These are phyloP conservation scores for Cryptococcus maquisensis DNA, from an alignment of 1,284 basidiomycete species.

Conservation along the genomic window DNA sequence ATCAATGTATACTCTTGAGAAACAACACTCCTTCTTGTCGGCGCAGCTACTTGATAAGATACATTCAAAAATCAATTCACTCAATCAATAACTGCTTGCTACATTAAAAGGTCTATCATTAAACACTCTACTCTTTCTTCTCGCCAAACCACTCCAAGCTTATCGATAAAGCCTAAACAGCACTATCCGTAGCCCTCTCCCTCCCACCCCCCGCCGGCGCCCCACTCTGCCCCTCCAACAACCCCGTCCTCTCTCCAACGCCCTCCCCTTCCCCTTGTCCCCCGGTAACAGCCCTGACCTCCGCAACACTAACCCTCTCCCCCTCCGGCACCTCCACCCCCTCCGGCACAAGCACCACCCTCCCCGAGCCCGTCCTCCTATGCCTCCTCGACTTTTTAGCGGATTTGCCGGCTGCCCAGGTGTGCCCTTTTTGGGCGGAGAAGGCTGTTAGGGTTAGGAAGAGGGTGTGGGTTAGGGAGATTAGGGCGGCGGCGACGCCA, in stretches of 20 bases:
- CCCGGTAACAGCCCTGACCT: constrained; percentile 32
- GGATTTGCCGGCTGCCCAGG: constrained; percentile 48
- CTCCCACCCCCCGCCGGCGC: constrained; percentile 20
- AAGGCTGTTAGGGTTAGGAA: constrained; percentile 45
- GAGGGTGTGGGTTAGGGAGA: constrained; percentile 33
- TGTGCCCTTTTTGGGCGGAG: constrained; percentile 44
- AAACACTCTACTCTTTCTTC: no score
- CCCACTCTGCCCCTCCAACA: constrained; percentile 29
- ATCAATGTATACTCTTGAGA: no score
- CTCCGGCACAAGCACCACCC: constrained; percentile 41
- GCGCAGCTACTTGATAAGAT: no score
- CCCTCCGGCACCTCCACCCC: constrained; percentile 38
- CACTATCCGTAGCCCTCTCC: constrained; percentile 22
- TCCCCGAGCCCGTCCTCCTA: constrained; percentile 43
- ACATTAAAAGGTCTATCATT: no score
- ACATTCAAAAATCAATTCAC: no score
- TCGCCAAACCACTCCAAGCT: neutral
- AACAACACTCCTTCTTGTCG: no score
- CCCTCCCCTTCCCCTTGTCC: constrained; percentile 11
- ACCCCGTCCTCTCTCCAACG: constrained; percentile 31
- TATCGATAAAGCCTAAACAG: constrained; percentile 1
- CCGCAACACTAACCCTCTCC: constrained; percentile 39
- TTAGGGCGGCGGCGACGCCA: constrained; percentile 40
- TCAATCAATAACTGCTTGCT: no score
- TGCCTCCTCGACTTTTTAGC: constrained; percentile 39